Evolutionary conservation across 805 yeast genomes (phyloP).

Genomic region (Starmera quercuum): DNA sequence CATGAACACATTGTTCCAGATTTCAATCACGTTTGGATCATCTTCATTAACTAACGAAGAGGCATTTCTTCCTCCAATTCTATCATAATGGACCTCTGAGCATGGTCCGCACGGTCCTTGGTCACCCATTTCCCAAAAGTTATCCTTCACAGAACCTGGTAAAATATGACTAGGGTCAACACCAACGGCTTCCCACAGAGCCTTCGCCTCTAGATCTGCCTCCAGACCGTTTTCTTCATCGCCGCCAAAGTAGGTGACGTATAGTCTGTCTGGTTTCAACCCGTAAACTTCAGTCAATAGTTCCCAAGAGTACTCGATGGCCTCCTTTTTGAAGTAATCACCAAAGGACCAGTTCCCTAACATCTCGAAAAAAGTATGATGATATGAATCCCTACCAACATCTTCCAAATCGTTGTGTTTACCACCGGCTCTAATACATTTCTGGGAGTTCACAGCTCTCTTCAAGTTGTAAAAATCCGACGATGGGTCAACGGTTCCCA

Average conservation of each 20-base stretch:
- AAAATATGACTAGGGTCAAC: slow-evolving; percentile 87
- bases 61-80: slow-evolving; percentile 98
- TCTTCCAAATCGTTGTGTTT: slow-evolving; percentile 97
- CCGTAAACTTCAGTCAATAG: slow-evolving; percentile 81
- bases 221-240: slow-evolving; percentile 74
- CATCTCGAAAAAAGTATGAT: slow-evolving; percentile 98
- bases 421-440: slow-evolving; percentile 99
- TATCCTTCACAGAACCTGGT: slow-evolving; percentile 86
- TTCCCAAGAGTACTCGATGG: slow-evolving; percentile 86
- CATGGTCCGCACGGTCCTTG: slow-evolving; percentile 99
- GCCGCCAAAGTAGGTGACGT: slow-evolving; percentile 96
- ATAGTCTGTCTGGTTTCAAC: slow-evolving; percentile 68
- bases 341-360: slow-evolving; percentile 99
- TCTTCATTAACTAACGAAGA: slow-evolving; percentile 85
- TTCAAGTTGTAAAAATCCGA: slow-evolving; percentile 78
- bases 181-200: slow-evolving; percentile 81
- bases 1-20: slow-evolving; percentile 97
- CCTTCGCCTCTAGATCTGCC: slow-evolving; percentile 91
- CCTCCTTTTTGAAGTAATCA: slow-evolving; percentile 95
- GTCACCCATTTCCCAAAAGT: slow-evolving; percentile 99
- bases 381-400: slow-evolving; percentile 96
- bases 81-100: slow-evolving; percentile 94
- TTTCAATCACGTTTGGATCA: slow-evolving; percentile 95
- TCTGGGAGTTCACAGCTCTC: slow-evolving; percentile 92
- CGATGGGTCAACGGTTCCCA: slow-evolving; percentile 95